These are phyloP conservation scores for Closterium sp. DNA, from an alignment of 139 green algal species.

Conservation along the genomic window DNA sequence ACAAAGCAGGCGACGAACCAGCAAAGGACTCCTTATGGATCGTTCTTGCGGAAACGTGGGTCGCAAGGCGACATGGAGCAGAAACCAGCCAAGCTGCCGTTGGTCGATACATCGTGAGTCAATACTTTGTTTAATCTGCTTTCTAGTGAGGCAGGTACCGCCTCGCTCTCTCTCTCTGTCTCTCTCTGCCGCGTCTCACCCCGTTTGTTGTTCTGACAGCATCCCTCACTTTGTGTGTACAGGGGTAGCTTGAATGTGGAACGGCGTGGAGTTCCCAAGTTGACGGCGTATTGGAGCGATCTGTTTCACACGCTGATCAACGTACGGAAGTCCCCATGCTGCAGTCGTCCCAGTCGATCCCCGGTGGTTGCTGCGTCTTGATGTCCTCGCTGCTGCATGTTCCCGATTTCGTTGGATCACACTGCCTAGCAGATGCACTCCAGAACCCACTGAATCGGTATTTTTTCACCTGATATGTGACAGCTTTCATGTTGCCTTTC, in stretches of 20 bases:
- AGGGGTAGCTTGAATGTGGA: slow-evolving; percentile 45
- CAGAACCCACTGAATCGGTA: not conserved
- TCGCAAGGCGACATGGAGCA: not conserved
- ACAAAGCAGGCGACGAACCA: not conserved
- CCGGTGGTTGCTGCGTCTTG: not conserved
- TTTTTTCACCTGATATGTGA: not conserved
- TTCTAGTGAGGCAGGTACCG: not conserved
- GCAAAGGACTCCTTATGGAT: not conserved
- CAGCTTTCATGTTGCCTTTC: not conserved
- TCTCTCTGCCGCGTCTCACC: not conserved
- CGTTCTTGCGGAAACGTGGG: not conserved
- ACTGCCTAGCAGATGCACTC: not conserved
- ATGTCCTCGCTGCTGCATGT: no score
- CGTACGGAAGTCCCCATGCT: no score
- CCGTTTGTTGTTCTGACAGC: not conserved
- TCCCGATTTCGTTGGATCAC: not conserved
- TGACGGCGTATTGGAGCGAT: slow-evolving; percentile 31
- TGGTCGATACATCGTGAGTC: not conserved
- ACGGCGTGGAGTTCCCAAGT: slow-evolving; percentile 32
- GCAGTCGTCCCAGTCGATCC: not conserved
- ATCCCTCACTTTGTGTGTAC: not conserved
- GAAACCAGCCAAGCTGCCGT: not conserved
- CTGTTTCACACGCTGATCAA: slow-evolving; percentile 51
- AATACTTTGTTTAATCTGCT: not conserved
- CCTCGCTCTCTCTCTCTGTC: not conserved